Conservation (phyloP, 2,329 filamentous ascomycete genomes). For the Alternaria postmessia region DNA sequence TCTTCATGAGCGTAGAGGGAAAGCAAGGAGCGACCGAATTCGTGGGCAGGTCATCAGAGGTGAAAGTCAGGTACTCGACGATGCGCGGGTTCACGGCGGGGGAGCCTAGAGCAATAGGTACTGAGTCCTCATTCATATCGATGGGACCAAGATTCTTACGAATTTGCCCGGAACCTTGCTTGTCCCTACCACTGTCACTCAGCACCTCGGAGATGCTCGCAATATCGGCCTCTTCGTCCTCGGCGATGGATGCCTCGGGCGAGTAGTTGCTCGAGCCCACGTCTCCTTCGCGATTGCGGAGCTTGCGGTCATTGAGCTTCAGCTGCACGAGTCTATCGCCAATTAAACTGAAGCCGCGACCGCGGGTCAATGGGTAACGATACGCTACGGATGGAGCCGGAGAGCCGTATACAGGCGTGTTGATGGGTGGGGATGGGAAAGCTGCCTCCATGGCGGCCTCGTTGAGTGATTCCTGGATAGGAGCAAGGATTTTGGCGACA, state of each 20-base stretch:
- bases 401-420: conserved; percentile 39
- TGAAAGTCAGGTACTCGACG: conserved; percentile 41
- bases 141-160: conserved; percentile 22
- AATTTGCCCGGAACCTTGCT: conserved; percentile 8
- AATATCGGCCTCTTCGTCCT: conserved; percentile 29
- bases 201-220: conserved; percentile 27
- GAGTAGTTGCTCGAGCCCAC: conserved; percentile 32
- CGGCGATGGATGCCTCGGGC: conserved; percentile 22
- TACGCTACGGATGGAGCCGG: conserved; percentile 37
- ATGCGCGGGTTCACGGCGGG: conserved; percentile 38
- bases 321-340: conserved; percentile 87
- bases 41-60: conserved; percentile 36
- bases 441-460: conserved; percentile 41
- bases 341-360: conserved; percentile 74
- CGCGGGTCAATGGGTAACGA: conserved; percentile 22
- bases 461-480: conserved; percentile 43
- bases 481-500: conserved; percentile 37
- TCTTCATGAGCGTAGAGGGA: conserved; percentile 25
- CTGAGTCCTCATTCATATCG: conserved; percentile 20
- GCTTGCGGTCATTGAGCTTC: conserved; percentile 31
- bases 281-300: conserved; percentile 22
- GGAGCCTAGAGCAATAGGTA: conserved; percentile 40
- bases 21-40: conserved; percentile 24
- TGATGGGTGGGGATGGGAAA: conserved; percentile 42
- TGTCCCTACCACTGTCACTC: conserved; percentile 24